Percentiles rank a stretch among this genome's conserved stretches.
Evolutionary conservation across 2,329 filamentous ascomycete genomes (phyloP).

Genomic region (Sarocladium brachiariae): DNA sequence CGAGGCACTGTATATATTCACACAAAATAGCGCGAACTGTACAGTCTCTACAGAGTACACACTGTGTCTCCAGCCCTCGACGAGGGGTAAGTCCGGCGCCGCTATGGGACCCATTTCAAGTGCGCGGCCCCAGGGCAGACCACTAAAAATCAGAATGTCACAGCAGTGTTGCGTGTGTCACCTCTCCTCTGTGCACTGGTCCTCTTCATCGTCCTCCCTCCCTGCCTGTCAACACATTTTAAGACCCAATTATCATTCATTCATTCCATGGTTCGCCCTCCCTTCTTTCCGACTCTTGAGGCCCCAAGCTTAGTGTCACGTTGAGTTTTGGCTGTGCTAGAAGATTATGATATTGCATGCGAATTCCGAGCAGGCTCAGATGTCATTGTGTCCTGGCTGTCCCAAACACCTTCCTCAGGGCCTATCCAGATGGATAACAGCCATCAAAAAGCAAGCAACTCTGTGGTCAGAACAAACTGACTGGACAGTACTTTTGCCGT

Average conservation of each 20-base stretch:
- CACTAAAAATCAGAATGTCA: background rate
- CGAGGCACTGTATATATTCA: background rate
- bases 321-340: constrained; percentile 5
- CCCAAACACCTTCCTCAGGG: too few relatives aligned
- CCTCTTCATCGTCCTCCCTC: background rate
- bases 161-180: constrained; percentile 7
- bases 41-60: background rate
- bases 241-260: too few relatives aligned
- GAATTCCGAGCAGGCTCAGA: too few relatives aligned
- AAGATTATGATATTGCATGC: background rate
- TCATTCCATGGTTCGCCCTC: too few relatives aligned
- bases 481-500: too few relatives aligned
- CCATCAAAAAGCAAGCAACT: too few relatives aligned
- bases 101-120: background rate
- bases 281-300: too few relatives aligned
- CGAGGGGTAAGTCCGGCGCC: background rate
- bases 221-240: too few relatives aligned
- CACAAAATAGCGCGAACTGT: background rate
- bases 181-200: background rate
- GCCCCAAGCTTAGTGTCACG: background rate
- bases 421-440: too few relatives aligned
- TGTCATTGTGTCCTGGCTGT: too few relatives aligned
- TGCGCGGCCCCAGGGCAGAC: background rate
- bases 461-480: too few relatives aligned
- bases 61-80: background rate